Evolutionary conservation across 371 early-diverging fungal genomes (phyloP).

Genomic region (Mortierella sp.): DNA sequence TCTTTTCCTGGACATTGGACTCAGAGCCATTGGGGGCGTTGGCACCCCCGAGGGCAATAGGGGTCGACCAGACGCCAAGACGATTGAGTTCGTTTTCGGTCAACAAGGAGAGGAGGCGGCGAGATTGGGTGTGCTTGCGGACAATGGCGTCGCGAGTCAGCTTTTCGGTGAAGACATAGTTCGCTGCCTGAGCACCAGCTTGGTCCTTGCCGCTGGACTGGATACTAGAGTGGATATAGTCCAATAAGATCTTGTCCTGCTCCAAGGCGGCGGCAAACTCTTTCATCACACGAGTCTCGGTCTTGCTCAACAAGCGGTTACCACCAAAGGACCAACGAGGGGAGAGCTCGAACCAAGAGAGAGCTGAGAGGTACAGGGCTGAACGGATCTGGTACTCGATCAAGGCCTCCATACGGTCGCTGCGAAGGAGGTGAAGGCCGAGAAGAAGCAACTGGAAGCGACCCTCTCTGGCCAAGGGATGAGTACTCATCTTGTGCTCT

Average conservation of each 20-base stretch:
- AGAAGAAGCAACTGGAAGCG: slow-evolving; percentile 85
- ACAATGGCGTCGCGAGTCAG: slow-evolving; percentile 61
- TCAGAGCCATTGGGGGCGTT: slow-evolving; percentile 36
- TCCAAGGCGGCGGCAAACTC: slow-evolving; percentile 78
- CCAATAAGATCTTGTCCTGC: slow-evolving; percentile 74
- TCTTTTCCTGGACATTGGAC: slow-evolving; percentile 63
- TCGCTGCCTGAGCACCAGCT: slow-evolving; percentile 24
- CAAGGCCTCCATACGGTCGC: slow-evolving; percentile 77
- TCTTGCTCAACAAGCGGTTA: slow-evolving; percentile 73
- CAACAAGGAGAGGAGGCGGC: slow-evolving; percentile 81
- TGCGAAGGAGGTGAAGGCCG: slow-evolving; percentile 83
- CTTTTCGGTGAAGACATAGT: slow-evolving; percentile 43
- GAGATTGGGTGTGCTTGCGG: slow-evolving; percentile 66
- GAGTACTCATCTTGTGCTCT: slow-evolving; percentile 74
- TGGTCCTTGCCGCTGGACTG: slow-evolving; percentile 55
- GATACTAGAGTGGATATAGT: slow-evolving; percentile 65
- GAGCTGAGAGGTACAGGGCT: slow-evolving; percentile 74
- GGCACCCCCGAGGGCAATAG: slow-evolving; percentile 60
- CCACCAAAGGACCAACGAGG: slow-evolving; percentile 83
- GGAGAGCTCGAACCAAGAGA: slow-evolving; percentile 82
- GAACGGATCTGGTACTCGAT: slow-evolving; percentile 73
- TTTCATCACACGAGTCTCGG: slow-evolving; percentile 77
- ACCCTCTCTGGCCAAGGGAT: slow-evolving; percentile 82
- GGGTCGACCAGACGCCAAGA: slow-evolving; percentile 86
- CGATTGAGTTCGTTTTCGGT: slow-evolving; percentile 91